Percentiles rank a stretch among this genome's conserved stretches.
These are phyloP conservation scores for Clohesyomyces aquaticus DNA, from an alignment of 495 filamentous ascomycete genomes.

Conservation along the genomic window DNA sequence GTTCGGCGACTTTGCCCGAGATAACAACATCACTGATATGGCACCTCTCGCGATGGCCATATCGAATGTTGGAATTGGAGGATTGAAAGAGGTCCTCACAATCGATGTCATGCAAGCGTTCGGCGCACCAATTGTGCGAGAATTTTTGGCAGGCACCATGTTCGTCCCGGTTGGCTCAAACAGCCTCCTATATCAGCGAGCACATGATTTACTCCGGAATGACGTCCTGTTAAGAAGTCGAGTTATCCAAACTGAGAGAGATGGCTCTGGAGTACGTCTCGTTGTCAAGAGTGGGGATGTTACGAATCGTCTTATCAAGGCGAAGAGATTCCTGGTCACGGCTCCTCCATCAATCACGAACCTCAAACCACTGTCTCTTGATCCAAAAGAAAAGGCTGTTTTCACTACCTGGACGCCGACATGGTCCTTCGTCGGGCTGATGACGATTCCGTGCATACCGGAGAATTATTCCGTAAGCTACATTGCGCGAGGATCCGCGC, in stretches of 20 bases:
- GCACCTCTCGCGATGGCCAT: slow-evolving; percentile 7
- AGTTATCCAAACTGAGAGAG: slow-evolving; percentile 9
- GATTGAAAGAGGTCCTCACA: slow-evolving; percentile 14
- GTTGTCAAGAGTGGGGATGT: slow-evolving; percentile 13
- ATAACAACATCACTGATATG: not conserved
- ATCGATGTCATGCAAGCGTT: slow-evolving; percentile 19
- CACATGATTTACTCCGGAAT: slow-evolving; percentile 8
- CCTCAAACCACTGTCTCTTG: slow-evolving; percentile 6
- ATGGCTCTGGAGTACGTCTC: slow-evolving; percentile 1
- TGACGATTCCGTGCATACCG: slow-evolving; percentile 17
- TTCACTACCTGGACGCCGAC: slow-evolving; percentile 18
- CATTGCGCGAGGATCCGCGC: not conserved
- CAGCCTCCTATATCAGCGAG: slow-evolving; percentile 27
- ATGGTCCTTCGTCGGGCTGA: slow-evolving; percentile 18
- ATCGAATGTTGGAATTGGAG: slow-evolving; percentile 22
- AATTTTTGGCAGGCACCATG: not conserved
- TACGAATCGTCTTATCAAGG: slow-evolving; percentile 21
- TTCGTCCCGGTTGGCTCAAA: slow-evolving; percentile 17
- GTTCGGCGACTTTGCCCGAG: slow-evolving; percentile 23
- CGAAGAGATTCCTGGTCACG: slow-evolving; percentile 19
- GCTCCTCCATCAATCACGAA: slow-evolving; percentile 10
- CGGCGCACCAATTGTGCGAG: slow-evolving; percentile 9
- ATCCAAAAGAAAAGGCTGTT: slow-evolving; percentile 17
- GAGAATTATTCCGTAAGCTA: slow-evolving; percentile 15
- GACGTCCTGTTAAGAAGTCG: slow-evolving; percentile 17